A percentile compares a stretch with the other conserved stretches of the same genome.
Conservation (phyloP, 2,329 filamentous ascomycete species). For the Alternaria sp. region DNA sequence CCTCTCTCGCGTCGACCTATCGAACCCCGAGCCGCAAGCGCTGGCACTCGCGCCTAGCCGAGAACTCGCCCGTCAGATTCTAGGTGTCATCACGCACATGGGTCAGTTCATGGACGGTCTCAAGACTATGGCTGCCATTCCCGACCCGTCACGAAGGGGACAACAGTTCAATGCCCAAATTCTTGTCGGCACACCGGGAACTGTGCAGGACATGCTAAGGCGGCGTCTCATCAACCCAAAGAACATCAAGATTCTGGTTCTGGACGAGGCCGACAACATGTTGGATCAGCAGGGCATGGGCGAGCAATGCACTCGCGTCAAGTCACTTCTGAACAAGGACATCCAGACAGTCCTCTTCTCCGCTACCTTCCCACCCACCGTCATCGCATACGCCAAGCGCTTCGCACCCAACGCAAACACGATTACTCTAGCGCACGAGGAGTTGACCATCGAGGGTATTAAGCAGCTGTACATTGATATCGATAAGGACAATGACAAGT, state of each 20-base stretch:
- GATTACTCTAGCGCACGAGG: constrained; percentile 85
- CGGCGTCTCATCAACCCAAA: constrained; percentile 75
- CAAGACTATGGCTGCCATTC: constrained; percentile 80
- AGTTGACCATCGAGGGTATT: constrained; percentile 95
- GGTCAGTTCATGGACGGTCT: constrained; percentile 82
- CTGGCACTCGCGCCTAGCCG: constrained; percentile 89
- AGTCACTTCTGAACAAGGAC: constrained; percentile 72
- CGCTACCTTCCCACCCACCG: constrained; percentile 87
- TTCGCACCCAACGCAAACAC: constrained; percentile 88
- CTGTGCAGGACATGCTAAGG: constrained; percentile 85
- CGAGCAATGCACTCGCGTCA: constrained; percentile 92
- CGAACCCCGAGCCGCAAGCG: constrained; percentile 76
- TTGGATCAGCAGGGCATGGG: constrained; percentile 93
- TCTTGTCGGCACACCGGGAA: constrained; percentile 92
- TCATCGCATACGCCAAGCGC: constrained; percentile 79
- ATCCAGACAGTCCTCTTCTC: constrained; percentile 96
- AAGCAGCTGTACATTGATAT: constrained; percentile 98
- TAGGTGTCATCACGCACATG: constrained; percentile 82
- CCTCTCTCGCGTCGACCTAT: constrained; percentile 82
- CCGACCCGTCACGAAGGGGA: constrained; percentile 73
- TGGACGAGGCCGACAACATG: constrained; percentile 99
- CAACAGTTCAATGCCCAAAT: constrained; percentile 76
- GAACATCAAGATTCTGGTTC: constrained; percentile 79
- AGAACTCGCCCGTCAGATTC: constrained; percentile 93
- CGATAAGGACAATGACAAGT: constrained; percentile 80